These are phyloP conservation scores for Psilocybe cyanescens DNA, from an alignment of 768 basidiomycete genomes.

Conservation along the genomic window DNA sequence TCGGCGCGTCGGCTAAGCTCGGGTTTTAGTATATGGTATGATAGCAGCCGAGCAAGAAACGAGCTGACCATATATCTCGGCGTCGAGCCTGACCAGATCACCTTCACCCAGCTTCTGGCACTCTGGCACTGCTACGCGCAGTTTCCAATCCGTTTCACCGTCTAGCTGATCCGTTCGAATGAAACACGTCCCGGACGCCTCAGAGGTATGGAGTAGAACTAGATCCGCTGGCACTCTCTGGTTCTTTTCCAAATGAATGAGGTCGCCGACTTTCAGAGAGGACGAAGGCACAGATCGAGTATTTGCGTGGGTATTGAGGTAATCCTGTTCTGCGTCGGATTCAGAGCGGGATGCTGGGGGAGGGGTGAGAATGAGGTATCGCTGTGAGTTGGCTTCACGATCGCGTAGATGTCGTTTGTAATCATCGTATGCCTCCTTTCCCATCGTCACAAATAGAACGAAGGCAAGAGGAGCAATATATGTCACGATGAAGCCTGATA, in stretches of 20 bases:
- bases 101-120: constrained; percentile 72
- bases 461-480: constrained; percentile 97
- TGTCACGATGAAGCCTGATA: constrained; percentile 87
- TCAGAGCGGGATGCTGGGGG: constrained; percentile 35
- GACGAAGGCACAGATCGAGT: constrained; percentile 88
- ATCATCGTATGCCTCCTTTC: constrained; percentile 99
- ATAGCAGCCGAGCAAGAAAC: neutral
- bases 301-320: constrained; percentile 49
- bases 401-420: constrained; percentile 94
- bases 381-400: constrained; percentile 92
- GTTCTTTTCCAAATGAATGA: constrained; percentile 93
- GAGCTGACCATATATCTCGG: constrained; percentile 83
- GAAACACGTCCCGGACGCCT: constrained; percentile 92
- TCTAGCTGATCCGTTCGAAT: constrained; percentile 98
- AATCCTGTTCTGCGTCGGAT: constrained; percentile 42
- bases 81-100: constrained; percentile 69
- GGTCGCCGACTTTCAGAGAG: constrained; percentile 86
- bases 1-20: constrained; percentile 83
- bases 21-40: neutral
- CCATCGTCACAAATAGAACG: constrained; percentile 93
- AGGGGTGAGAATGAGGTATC: constrained; percentile 82
- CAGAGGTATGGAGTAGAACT: constrained; percentile 85
- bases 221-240: constrained; percentile 96
- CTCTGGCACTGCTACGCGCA: constrained; percentile 85
- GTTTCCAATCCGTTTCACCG: constrained; percentile 99